Percentiles rank a stretch among this genome's conserved stretches.
Conservation (phyloP, 768 basidiomycete species). For the Mycena pura region DNA sequence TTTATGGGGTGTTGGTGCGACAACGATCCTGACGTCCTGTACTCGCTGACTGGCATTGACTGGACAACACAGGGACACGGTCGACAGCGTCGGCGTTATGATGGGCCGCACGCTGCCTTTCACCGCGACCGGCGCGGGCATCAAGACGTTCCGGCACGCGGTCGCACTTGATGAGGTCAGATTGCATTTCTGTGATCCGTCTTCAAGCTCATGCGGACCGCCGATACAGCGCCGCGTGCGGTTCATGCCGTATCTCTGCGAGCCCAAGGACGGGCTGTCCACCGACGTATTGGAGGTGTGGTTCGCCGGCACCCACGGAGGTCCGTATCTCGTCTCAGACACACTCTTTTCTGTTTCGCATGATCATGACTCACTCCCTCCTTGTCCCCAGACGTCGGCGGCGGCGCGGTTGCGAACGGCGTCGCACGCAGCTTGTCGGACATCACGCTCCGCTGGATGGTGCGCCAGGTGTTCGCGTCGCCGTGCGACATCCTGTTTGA, state of each 20-base stretch:
- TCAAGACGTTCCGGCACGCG: constrained; percentile 80
- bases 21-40: background rate
- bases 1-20: constrained; percentile 81
- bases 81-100: constrained; percentile 76
- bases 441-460: constrained; percentile 81
- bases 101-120: constrained; percentile 69
- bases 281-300: constrained; percentile 79
- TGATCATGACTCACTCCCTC: too few species aligned
- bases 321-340: constrained; percentile 40
- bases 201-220: background rate
- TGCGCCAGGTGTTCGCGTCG: constrained; percentile 64
- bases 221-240: constrained; percentile 14
- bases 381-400: constrained; percentile 70
- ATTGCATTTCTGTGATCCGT: background rate
- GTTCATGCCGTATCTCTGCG: constrained; percentile 20
- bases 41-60: background rate
- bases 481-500: constrained; percentile 70
- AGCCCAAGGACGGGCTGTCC: constrained; percentile 21
- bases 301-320: constrained; percentile 78
- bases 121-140: constrained; percentile 62
- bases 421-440: constrained; percentile 55
- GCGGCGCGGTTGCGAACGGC: constrained; percentile 59
- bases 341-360: background rate
- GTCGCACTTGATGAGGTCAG: constrained; percentile 78
- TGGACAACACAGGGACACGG: constrained; percentile 69